Evolutionary conservation across 148 eudicot genomes (phyloP).

Genomic region (Simmondsia chinensis): DNA sequence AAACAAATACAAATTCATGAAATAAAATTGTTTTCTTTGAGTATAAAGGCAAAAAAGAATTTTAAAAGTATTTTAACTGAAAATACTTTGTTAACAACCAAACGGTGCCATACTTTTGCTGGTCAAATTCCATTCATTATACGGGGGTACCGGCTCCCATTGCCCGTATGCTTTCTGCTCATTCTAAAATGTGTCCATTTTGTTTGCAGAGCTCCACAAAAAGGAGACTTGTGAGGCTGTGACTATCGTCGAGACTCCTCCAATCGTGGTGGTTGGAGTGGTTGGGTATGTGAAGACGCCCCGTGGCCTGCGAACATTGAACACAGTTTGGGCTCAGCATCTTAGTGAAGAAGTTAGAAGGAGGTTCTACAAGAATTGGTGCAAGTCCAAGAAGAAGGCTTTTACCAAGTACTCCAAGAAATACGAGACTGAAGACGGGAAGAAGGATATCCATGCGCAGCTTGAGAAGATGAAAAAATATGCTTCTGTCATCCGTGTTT

Average conservation of each 20-base stretch:
- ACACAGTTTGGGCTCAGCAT: slow-evolving; percentile 85
- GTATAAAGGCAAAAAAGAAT: too few species aligned
- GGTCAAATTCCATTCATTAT: too few species aligned
- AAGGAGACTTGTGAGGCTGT: slow-evolving; percentile 87
- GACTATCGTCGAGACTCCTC: slow-evolving; percentile 69
- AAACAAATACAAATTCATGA: too few species aligned
- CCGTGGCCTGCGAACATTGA: slow-evolving; percentile 67
- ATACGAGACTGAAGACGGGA: slow-evolving; percentile 54
- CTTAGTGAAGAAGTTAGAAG: slow-evolving; percentile 60
- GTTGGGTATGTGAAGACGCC: slow-evolving; percentile 72
- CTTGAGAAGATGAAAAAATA: slow-evolving; percentile 74
- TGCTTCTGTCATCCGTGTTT: slow-evolving; percentile 51
- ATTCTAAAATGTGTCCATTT: too few species aligned
- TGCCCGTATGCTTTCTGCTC: too few species aligned
- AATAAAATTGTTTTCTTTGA: too few species aligned
- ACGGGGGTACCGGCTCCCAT: too few species aligned
- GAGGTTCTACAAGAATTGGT: slow-evolving; percentile 81
- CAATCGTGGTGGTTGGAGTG: slow-evolving; percentile 65
- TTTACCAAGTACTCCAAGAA: slow-evolving; percentile 60
- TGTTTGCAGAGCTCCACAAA: slow-evolving; percentile 58
- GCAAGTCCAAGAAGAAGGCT: slow-evolving; percentile 88
- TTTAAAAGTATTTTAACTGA: too few species aligned
- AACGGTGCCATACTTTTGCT: too few species aligned
- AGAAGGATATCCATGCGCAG: slow-evolving; percentile 66
- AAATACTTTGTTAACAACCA: too few species aligned